Percentiles rank a stretch among this genome's conserved stretches.
Conservation (phyloP, 331 rosid species). For the Phaseolus coccineus region DNA sequence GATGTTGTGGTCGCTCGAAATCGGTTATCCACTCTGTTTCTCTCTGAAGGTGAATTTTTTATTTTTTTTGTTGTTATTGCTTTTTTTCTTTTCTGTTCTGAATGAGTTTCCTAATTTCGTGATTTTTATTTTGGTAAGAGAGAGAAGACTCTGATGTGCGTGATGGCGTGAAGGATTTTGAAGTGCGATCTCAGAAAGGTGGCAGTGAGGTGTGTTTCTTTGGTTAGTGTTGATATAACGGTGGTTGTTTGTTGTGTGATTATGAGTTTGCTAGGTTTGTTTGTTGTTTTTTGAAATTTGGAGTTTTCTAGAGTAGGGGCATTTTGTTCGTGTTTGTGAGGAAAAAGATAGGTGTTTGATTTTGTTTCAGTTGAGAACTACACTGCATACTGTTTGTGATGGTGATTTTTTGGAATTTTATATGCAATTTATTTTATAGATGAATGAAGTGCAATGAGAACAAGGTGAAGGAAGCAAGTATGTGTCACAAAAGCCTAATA, state of each 20-base stretch:
- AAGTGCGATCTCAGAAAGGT: slow-evolving; percentile 50
- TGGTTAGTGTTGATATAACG: neutral
- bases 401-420: neutral
- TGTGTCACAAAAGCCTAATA: neutral
- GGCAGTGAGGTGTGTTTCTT: slow-evolving; percentile 62
- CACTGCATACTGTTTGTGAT: neutral
- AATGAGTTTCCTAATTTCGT: neutral
- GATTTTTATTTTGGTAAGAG: slow-evolving; percentile 46
- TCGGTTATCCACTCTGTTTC: slow-evolving; percentile 67
- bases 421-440: neutral
- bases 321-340: neutral
- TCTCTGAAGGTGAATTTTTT: slow-evolving; percentile 60
- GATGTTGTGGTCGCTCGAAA: slow-evolving; percentile 67
- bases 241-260: slow-evolving; percentile 21
- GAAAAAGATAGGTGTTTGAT: neutral
- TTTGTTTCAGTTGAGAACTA: neutral
- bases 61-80: slow-evolving; percentile 26
- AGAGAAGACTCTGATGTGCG: slow-evolving; percentile 49
- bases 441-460: neutral
- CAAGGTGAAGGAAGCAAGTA: neutral
- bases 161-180: slow-evolving; percentile 40
- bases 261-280: neutral
- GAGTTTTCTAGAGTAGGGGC: neutral
- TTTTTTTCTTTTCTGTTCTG: neutral
- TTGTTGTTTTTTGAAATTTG: neutral